Evolutionary conservation across 2,329 filamentous ascomycete genomes (phyloP), one percentile per base, ranked within the genome.

Genomic region (Aspergillus spinulosporus): DNA sequence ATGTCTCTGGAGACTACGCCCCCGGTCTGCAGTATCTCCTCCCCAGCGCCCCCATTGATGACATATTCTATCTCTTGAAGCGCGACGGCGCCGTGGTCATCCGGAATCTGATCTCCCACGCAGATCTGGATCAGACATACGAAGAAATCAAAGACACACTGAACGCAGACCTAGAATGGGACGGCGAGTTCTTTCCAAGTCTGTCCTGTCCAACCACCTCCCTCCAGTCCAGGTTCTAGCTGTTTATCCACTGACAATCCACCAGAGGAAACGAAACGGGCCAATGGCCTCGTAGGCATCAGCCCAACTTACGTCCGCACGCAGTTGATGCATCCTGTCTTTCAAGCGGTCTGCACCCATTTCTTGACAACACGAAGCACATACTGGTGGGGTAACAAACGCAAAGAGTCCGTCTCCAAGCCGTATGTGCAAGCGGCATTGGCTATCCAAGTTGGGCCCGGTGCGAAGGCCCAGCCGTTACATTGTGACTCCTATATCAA

Each of bases 331-430:
- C 61, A 70, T 14, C 66, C 64, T 0, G 55, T 70, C 1, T 71
- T 66, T 36, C 66, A 64, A 21, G 56, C 57, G 3, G 59, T 69
- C 7, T 66, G 64, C 54, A 62, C 64, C 4, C 56, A 66, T 12
- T 65, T 71, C 14, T 54, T 71, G 1, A 68, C 68, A 1, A 68
- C 64, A 12, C 60, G 60, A 5, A 63, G 57, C 54, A 63, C 59
- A 56, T 68, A 64, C 55, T 71, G 67, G 67, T 66, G 63, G 56
- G 68, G 47, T 11, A 67, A 29, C 53, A 67, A 7, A 58, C 66
- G 29, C 59, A 65, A 65, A 8, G 60, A 64, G n/a, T 64, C 64
- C 2, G 60, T 67, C 0, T 68, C 67, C 0, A 64, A 63, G 52
- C 67, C 69, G 3, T 61, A 70, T n/a, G 59, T 59, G 29, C 21